phyloP scores from a whole-genome alignment of 2,329 filamentous ascomycete genomes.

The Diaporthe sp. region DNA sequence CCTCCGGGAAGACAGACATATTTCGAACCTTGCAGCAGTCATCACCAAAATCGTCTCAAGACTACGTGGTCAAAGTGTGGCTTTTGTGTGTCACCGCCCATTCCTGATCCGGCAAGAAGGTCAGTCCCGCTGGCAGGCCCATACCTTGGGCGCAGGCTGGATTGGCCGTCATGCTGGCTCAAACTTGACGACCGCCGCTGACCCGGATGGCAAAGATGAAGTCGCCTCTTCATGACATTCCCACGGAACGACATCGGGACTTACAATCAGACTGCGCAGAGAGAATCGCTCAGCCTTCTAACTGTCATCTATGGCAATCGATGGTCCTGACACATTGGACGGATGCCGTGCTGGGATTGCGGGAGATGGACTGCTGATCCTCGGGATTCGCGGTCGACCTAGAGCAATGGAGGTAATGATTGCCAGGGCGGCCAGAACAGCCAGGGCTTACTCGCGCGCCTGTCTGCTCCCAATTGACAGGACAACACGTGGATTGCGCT shows the following conservation, averaged over 20 bases:
- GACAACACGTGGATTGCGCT: conserved; percentile 6
- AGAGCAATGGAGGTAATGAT: background rate
- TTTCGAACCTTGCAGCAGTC: conserved; percentile 12
- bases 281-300: too few species aligned
- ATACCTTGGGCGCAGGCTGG: background rate
- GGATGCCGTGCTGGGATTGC: conserved; percentile 1
- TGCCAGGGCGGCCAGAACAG: background rate
- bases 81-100: background rate
- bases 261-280: background rate
- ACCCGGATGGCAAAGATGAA: conserved; percentile 15
- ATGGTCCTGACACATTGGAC: background rate
- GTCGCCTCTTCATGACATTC: conserved; percentile 11
- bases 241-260: background rate
- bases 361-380: conserved; percentile 7
- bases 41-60: background rate
- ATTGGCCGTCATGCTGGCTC: background rate
- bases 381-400: background rate
- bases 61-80: background rate
- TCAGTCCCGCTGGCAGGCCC: background rate
- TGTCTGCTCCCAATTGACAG: background rate
- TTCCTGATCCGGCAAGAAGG: background rate
- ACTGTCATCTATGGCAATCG: background rate
- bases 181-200: background rate
- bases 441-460: background rate
- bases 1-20: background rate